Conservation (phyloP, 192 early-diverging fungal species). For the Umbelopsis isabellina region DNA sequence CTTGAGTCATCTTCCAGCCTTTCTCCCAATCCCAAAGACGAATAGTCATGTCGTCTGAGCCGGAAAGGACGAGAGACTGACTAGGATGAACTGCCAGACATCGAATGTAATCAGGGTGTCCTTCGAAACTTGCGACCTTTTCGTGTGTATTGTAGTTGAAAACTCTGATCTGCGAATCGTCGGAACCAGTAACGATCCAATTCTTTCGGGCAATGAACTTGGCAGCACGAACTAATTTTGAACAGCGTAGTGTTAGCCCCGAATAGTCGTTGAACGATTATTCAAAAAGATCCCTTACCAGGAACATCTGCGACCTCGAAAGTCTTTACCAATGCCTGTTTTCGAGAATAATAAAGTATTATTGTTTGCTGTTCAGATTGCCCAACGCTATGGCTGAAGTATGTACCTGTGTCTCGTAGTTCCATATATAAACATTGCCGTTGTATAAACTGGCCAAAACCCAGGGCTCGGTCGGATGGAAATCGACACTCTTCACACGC, state of each 20-base stretch:
- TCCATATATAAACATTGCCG: slow-evolving; percentile 96
- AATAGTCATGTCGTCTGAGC: slow-evolving; percentile 97
- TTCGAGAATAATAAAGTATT: neutral
- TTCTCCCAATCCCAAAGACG: slow-evolving; percentile 99
- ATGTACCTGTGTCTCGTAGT: slow-evolving; percentile 92
- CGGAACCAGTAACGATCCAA: slow-evolving; percentile 94
- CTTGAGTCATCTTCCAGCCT: slow-evolving; percentile 93
- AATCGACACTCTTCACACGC: slow-evolving; percentile 97
- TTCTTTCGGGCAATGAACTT: slow-evolving; percentile 98
- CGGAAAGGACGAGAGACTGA: slow-evolving; percentile 90
- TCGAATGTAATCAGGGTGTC: slow-evolving; percentile 96
- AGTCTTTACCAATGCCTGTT: slow-evolving; percentile 89
- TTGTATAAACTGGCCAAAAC: slow-evolving; percentile 95
- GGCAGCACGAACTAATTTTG: slow-evolving; percentile 86
- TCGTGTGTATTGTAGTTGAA: slow-evolving; percentile 99
- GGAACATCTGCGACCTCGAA: slow-evolving; percentile 96
- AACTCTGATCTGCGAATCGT: slow-evolving; percentile 96
- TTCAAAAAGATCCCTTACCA: slow-evolving; percentile 46
- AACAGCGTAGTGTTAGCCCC: neutral
- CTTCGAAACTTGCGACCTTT: slow-evolving; percentile 94
- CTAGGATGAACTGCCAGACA: slow-evolving; percentile 95
- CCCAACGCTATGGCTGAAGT: neutral
- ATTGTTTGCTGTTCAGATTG: neutral
- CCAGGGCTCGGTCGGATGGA: slow-evolving; percentile 99
- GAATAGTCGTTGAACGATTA: neutral